Percentiles rank a stretch among this genome's conserved stretches.
Conservation (phyloP, 2,329 filamentous ascomycete species). For the Cordyceps sp. region DNA sequence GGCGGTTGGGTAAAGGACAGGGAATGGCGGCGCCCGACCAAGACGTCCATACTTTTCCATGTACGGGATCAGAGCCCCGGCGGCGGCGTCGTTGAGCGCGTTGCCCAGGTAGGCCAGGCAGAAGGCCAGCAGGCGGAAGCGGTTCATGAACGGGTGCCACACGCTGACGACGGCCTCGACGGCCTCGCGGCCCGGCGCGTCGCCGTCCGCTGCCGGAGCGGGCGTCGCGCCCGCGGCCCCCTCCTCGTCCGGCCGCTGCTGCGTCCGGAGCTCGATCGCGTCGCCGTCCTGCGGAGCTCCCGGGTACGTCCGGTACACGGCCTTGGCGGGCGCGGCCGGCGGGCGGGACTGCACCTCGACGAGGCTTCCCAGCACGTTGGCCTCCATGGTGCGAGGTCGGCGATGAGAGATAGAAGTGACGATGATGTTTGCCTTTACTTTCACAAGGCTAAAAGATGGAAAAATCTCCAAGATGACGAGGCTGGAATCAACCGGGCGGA, state of each 20-base stretch:
- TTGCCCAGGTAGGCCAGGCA: slow-evolving; percentile 52
- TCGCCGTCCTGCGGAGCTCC: slow-evolving; percentile 17
- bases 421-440: too few species aligned
- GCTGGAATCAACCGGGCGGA: too few species aligned
- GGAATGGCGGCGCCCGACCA: too few species aligned
- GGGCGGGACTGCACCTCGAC: slow-evolving; percentile 14
- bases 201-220: slow-evolving; percentile 30
- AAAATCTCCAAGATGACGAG: too few species aligned
- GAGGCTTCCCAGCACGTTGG: slow-evolving; percentile 14
- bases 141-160: slow-evolving; percentile 49
- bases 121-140: slow-evolving; percentile 46
- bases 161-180: slow-evolving; percentile 37
- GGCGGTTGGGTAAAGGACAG: too few species aligned
- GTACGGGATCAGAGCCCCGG: slow-evolving; percentile 67
- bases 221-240: slow-evolving; percentile 18
- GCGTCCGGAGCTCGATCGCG: slow-evolving; percentile 12
- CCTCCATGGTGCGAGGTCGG: too few species aligned
- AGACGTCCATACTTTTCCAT: slow-evolving; percentile 52
- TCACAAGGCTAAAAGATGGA: too few species aligned
- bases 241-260: slow-evolving; percentile 4
- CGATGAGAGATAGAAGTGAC: too few species aligned
- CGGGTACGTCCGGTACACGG: slow-evolving; percentile 20
- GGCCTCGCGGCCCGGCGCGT: too few species aligned
- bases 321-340: slow-evolving; percentile 14
- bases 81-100: slow-evolving; percentile 58